phyloP scores from a whole-genome alignment of 1,284 basidiomycete species.

The Naganishia cerealis region DNA sequence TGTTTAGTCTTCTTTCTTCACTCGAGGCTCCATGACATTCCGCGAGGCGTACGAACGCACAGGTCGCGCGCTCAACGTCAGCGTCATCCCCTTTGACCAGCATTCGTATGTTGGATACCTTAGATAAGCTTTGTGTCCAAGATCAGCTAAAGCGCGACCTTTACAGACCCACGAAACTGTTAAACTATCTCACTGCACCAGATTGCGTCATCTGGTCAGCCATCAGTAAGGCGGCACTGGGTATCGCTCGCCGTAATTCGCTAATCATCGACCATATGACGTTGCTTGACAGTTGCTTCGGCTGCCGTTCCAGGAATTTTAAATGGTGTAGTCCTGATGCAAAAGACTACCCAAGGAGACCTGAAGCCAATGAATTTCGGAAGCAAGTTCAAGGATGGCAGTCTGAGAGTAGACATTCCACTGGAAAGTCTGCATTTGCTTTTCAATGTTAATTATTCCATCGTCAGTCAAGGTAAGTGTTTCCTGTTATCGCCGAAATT shows the following conservation, averaged over 20 bases:
- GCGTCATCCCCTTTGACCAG: slow-evolving; percentile 89
- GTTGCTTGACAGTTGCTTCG: slow-evolving; percentile 42
- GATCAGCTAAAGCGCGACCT: background rate
- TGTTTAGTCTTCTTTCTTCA: slow-evolving; percentile 73
- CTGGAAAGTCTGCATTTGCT: slow-evolving; percentile 87
- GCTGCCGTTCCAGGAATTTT: slow-evolving; percentile 55
- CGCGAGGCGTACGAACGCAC: slow-evolving; percentile 91
- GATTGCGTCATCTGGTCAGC: slow-evolving; percentile 68
- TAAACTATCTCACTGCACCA: slow-evolving; percentile 94
- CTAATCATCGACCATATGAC: slow-evolving; percentile 12
- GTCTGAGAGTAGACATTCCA: slow-evolving; percentile 88
- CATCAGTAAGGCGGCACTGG: slow-evolving; percentile 40
- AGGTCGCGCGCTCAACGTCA: slow-evolving; percentile 85
- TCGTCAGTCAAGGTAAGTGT: slow-evolving; percentile 68
- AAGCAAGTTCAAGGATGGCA: slow-evolving; percentile 87
- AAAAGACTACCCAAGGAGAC: slow-evolving; percentile 79
- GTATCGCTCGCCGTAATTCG: background rate
- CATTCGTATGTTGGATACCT: slow-evolving; percentile 67
- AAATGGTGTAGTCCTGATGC: slow-evolving; percentile 76
- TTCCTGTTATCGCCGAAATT: background rate
- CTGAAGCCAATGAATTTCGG: slow-evolving; percentile 93
- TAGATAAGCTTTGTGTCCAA: slow-evolving; percentile 9
- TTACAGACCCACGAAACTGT: slow-evolving; percentile 80
- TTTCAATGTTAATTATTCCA: slow-evolving; percentile 91
- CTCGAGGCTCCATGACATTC: slow-evolving; percentile 91